Base-by-base conservation (phyloP, 23 red algal genomes). In the Gracilaria gracilis region DNA sequence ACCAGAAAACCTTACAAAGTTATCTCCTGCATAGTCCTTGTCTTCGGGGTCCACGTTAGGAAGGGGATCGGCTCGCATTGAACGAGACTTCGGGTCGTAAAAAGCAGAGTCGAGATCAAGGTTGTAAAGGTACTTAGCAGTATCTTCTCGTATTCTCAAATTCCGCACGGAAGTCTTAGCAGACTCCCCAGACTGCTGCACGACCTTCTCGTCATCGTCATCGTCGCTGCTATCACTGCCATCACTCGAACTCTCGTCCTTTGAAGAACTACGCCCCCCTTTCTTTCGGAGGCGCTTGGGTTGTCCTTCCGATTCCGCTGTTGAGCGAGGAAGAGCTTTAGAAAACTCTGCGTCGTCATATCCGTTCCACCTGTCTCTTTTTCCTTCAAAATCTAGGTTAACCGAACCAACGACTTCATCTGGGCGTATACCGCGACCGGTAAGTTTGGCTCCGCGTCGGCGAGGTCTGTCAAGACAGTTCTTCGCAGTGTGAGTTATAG, bases 21-120 rank as follows among this genome's bases (percentile, higher is more conserved):
- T 95, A 51, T 98, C 96, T 29, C 96, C 96, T 0, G 92, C 91
- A 89, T 79, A 98, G 84, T 98, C 96, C 81, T 98, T 98, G 47
- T 98, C 96, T 15, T 94, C 64, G 12, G 80, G 67, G 28, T 89
- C 82, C n/a, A 98, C 64, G 28, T 98, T 54, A 7, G 96, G 96
- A 24, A 79, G 75, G 8, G 96, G 96, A 57, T 98, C 96, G 17
- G 88, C 85, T 35, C 96, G 90, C 96, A 98, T 98, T 4, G 96
- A 87, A 19, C 96, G 84, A 12, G 96, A 89, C 69, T 98, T 98
- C n/a, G 96, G 96, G 55, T 98, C 96, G 78, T 98, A 98, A 35
- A 95, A 98, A 47, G 96, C 96, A 23, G 96, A 98, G 49, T 98
- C 78, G 44, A 79, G 61, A 75, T 94, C 86, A 35, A 98, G 67